These are phyloP conservation scores for Huntiella abstrusa DNA, from an alignment of 2,329 filamentous ascomycete species.

Conservation along the genomic window DNA sequence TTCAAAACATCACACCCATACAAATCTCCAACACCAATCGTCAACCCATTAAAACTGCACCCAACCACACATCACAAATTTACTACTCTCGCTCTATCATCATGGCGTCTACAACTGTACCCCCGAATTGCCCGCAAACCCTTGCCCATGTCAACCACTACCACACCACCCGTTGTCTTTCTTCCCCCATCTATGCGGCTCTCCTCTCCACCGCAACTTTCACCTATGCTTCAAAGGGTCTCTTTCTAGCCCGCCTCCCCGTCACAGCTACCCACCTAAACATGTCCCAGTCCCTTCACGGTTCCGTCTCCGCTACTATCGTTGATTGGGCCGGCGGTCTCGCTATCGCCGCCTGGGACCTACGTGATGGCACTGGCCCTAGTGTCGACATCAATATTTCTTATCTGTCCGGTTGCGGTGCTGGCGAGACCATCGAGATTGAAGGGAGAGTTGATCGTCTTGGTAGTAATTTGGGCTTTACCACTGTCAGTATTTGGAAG, in stretches of 20 bases:
- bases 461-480: constrained; percentile 49
- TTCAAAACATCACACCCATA: too few relatives aligned
- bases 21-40: too few relatives aligned
- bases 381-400: constrained; percentile 58
- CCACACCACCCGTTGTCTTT: constrained; percentile 14
- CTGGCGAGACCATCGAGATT: constrained; percentile 43
- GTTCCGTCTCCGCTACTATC: constrained; percentile 50
- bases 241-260: constrained; percentile 13
- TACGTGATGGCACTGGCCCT: constrained; percentile 44
- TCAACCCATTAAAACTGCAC: too few relatives aligned
- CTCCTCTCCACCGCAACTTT: constrained; percentile 13
- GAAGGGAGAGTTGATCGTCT: constrained; percentile 46
- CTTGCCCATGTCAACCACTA: constrained; percentile 13
- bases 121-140: constrained; percentile 12
- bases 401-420: constrained; percentile 33
- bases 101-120: constrained; percentile 5
- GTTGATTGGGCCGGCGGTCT: constrained; percentile 58
- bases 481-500: constrained; percentile 45
- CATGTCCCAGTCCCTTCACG: constrained; percentile 41
- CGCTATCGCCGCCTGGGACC: constrained; percentile 48
- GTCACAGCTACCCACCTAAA: constrained; percentile 13
- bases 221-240: constrained; percentile 13
- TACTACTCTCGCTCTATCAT: not conserved
- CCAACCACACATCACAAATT: not conserved
- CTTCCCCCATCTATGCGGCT: constrained; percentile 14